phyloP scores from a whole-genome alignment of 192 early-diverging fungal genomes.

The Phlyctochytrium arcticum region DNA sequence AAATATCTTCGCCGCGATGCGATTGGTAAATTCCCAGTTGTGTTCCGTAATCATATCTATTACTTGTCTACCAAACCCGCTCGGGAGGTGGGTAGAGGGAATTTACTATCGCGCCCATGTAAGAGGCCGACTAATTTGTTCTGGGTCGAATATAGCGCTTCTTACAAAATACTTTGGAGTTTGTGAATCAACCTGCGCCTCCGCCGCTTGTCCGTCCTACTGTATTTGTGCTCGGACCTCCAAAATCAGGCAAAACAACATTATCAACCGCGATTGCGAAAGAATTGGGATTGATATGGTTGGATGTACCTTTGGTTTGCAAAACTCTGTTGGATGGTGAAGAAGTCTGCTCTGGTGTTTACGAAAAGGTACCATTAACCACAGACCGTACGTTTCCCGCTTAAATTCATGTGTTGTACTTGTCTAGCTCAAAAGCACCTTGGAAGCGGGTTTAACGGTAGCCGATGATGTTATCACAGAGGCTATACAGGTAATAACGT shows the following conservation, averaged over 20 bases:
- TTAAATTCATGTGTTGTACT: not conserved
- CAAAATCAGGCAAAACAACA: conserved; percentile 45
- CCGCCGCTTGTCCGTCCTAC: conserved; percentile 36
- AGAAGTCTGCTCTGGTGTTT: conserved; percentile 25
- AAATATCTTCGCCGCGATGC: not conserved
- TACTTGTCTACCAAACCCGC: conserved; percentile 27
- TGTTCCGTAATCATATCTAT: conserved; percentile 40
- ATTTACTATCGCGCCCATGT: not conserved
- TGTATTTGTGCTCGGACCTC: conserved; percentile 37
- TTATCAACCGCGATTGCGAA: conserved; percentile 25
- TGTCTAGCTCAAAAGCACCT: conserved; percentile 19
- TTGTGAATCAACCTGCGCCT: conserved; percentile 25
- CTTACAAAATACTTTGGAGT: conserved; percentile 27
- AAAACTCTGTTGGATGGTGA: conserved; percentile 36
- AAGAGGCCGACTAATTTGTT: not conserved
- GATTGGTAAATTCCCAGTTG: conserved; percentile 38
- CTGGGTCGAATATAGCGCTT: conserved; percentile 26
- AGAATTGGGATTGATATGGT: conserved; percentile 36
- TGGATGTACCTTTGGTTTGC: conserved; percentile 33
- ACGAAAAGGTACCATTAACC: conserved; percentile 11
- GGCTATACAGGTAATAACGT: conserved; percentile 37
- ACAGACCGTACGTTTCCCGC: too few species aligned
- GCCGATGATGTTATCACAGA: conserved; percentile 34
- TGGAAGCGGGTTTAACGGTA: conserved; percentile 29
- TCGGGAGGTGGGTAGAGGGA: conserved; percentile 20